These are phyloP conservation scores for Brasilioporus rufonigricans DNA, from an alignment of 768 basidiomycete genomes.

Conservation along the genomic window DNA sequence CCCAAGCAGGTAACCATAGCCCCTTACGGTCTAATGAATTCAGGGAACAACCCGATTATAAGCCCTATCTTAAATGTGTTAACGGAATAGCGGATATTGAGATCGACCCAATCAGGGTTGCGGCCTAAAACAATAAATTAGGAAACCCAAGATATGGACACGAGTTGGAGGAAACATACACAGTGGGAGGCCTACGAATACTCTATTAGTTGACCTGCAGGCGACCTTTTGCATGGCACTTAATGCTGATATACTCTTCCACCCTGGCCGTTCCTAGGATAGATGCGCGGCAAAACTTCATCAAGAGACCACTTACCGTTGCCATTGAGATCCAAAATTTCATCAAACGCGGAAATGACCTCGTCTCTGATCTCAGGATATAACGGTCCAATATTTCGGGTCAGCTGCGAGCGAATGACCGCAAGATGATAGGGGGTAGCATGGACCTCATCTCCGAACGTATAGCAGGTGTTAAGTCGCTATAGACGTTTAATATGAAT, in stretches of 20 bases:
- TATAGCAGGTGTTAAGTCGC: background rate
- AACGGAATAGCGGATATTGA: background rate
- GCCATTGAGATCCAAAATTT: background rate
- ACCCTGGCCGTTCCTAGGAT: conserved; percentile 30
- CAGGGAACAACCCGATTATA: background rate
- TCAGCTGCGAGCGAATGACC: background rate
- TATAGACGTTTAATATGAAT: background rate
- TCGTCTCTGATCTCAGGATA: background rate
- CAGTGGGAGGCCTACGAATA: conserved; percentile 47
- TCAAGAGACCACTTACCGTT: conserved; percentile 6
- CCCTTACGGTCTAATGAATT: background rate
- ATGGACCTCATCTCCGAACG: background rate
- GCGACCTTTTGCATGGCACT: conserved; percentile 34
- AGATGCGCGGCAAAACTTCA: background rate
- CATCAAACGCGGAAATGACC: background rate
- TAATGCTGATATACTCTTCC: conserved; percentile 33
- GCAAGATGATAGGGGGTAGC: background rate
- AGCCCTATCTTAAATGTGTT: background rate
- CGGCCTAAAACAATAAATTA: background rate
- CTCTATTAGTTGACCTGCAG: conserved; percentile 26
- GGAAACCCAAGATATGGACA: background rate
- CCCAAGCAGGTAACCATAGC: background rate
- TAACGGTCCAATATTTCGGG: background rate
- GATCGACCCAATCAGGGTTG: conserved; percentile 2
- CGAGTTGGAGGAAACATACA: conserved; percentile 31